Conservation (phyloP, 2,329 filamentous ascomycete genomes). For the Metarhizium robertsii region DNA sequence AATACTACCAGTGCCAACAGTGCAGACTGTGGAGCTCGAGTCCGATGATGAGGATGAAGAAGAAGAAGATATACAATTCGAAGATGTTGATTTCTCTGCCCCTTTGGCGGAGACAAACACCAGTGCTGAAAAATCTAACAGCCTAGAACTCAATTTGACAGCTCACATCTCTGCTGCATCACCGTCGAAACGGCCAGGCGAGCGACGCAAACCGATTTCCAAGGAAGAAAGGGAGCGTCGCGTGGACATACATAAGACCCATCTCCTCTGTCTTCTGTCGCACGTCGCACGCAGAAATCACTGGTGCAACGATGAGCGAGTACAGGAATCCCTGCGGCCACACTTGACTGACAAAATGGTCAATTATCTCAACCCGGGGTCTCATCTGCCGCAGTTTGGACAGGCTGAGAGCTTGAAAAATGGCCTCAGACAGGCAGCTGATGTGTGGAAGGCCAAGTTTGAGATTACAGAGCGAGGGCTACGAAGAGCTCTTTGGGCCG, state of each 20-base stretch:
- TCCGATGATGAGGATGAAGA: slow-evolving; percentile 35
- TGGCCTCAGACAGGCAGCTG: slow-evolving; percentile 61
- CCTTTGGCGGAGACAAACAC: slow-evolving; percentile 14
- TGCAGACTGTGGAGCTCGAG: slow-evolving; percentile 42
- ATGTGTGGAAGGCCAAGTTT: slow-evolving; percentile 62
- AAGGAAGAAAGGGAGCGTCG: slow-evolving; percentile 47
- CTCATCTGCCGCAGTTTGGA: slow-evolving; percentile 62
- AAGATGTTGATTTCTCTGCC: slow-evolving; percentile 36
- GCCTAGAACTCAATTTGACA: slow-evolving; percentile 44
- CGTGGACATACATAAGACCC: slow-evolving; percentile 74
- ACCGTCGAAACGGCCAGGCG: slow-evolving; percentile 19
- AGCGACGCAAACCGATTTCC: slow-evolving; percentile 42
- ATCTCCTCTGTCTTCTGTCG: slow-evolving; percentile 72
- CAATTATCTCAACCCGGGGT: slow-evolving; percentile 58
- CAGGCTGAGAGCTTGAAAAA: slow-evolving; percentile 68
- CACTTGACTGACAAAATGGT: slow-evolving; percentile 59
- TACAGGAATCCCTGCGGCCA: slow-evolving; percentile 56
- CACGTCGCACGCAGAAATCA: slow-evolving; percentile 71
- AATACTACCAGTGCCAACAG: slow-evolving; percentile 32
- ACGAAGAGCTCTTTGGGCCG: slow-evolving; percentile 65
- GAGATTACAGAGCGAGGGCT: slow-evolving; percentile 62
- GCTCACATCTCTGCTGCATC: slow-evolving; percentile 29
- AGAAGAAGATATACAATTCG: slow-evolving; percentile 34
- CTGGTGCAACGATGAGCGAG: slow-evolving; percentile 74
- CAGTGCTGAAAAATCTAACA: slow-evolving; percentile 18